A percentile compares a stretch with the other conserved stretches of the same genome.
Evolutionary conservation across 164 flowering plant species (phyloP).

Genomic region (Akebia trifoliata): DNA sequence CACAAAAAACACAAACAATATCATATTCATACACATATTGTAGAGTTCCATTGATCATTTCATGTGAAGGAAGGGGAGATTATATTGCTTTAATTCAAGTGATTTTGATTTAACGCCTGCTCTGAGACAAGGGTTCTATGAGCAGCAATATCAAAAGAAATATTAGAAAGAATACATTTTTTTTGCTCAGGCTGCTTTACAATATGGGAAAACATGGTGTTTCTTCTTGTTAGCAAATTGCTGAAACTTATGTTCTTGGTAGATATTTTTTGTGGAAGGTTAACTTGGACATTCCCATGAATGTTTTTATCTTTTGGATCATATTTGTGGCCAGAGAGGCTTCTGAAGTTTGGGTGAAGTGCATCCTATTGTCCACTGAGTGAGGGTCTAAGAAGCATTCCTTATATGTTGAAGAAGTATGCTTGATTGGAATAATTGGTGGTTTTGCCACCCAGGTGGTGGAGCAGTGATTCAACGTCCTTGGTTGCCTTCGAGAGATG

Average conservation of each 20-base stretch:
- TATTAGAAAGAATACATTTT: neutral
- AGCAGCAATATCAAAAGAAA: neutral
- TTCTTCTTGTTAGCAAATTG: neutral
- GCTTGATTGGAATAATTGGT: neutral
- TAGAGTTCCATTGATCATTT: neutral
- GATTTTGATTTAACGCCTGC: neutral
- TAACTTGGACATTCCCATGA: neutral
- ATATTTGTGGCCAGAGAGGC: neutral
- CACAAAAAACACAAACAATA: neutral
- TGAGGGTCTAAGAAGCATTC: neutral
- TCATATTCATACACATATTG: no score
- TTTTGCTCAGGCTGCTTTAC: neutral
- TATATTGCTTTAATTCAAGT: neutral
- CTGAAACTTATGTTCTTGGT: neutral
- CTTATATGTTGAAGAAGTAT: neutral
- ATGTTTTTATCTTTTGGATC: neutral
- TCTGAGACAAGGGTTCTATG: neutral
- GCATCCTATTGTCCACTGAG: neutral
- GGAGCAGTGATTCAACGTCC: no score
- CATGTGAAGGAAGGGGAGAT: neutral
- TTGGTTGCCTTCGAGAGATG: no score
- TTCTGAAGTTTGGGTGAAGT: neutral
- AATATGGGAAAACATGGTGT: no score
- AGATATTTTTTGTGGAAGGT: no score
- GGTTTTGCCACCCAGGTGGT: no score